Evolutionary conservation across 768 basidiomycete genomes (phyloP).

Genomic region (Auricularia cornea): DNA sequence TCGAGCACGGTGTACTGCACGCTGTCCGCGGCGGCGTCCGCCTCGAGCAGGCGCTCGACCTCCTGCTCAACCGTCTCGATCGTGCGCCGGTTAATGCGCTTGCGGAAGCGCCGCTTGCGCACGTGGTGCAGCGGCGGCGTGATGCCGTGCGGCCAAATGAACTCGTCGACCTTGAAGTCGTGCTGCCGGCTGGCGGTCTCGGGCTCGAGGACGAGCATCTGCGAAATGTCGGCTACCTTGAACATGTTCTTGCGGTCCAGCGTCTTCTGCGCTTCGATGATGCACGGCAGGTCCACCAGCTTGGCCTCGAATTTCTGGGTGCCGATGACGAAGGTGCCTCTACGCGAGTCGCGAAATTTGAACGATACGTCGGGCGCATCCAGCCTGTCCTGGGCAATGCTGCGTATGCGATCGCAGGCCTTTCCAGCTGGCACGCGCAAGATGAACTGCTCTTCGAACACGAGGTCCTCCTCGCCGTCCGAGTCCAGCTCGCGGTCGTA

Average conservation of each 20-base stretch:
- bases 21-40: slow-evolving; percentile 65
- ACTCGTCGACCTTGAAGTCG: slow-evolving; percentile 85
- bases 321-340: slow-evolving; percentile 84
- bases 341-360: slow-evolving; percentile 89
- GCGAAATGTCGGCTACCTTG: slow-evolving; percentile 91
- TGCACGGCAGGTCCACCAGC: slow-evolving; percentile 90
- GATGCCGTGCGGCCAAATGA: slow-evolving; percentile 94
- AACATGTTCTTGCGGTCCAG: slow-evolving; percentile 95
- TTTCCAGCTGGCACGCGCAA: slow-evolving; percentile 80
- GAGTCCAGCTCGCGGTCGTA: slow-evolving; percentile 95
- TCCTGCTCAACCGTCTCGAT: slow-evolving; percentile 94
- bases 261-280: slow-evolving; percentile 93
- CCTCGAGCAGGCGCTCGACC: slow-evolving; percentile 77
- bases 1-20: slow-evolving; percentile 81
- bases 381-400: slow-evolving; percentile 75
- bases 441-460: slow-evolving; percentile 96
- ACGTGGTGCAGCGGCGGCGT: slow-evolving; percentile 89
- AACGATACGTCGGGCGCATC: slow-evolving; percentile 85
- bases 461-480: slow-evolving; percentile 82
- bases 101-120: slow-evolving; percentile 86
- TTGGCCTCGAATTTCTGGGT: slow-evolving; percentile 79
- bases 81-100: slow-evolving; percentile 80
- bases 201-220: slow-evolving; percentile 90
- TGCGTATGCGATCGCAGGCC: slow-evolving; percentile 68
- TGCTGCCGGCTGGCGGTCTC: slow-evolving; percentile 51